Conservation (phyloP, 768 basidiomycete genomes). For the Podaxis mareebaensis region DNA sequence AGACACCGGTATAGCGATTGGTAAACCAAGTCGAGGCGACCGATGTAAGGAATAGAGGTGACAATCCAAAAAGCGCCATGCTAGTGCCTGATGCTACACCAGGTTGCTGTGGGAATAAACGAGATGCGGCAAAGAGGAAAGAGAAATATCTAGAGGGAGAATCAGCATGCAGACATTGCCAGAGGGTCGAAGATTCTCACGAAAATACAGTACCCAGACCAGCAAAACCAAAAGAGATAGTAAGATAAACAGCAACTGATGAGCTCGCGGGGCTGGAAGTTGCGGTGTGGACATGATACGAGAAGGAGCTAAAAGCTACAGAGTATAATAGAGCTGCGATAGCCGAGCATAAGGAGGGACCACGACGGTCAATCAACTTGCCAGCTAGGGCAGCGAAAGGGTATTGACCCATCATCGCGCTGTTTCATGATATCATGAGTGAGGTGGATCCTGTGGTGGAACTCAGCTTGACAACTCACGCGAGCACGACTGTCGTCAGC, state of each 20-base stretch:
- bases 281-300: constrained; percentile 49
- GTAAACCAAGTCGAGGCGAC: constrained; percentile 67
- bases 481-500: constrained; percentile 73
- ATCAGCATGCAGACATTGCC: neutral
- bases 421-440: constrained; percentile 27
- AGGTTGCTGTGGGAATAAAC: constrained; percentile 62
- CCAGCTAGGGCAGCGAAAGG: constrained; percentile 72
- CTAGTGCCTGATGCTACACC: constrained; percentile 67
- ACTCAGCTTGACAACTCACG: constrained; percentile 44
- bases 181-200: constrained; percentile 42
- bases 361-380: constrained; percentile 64
- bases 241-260: constrained; percentile 44
- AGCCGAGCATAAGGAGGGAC: constrained; percentile 69
- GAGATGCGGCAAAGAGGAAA: constrained; percentile 72
- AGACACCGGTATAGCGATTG: constrained; percentile 38
- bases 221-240: constrained; percentile 58
- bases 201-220: constrained; percentile 74
- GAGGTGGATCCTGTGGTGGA: neutral
- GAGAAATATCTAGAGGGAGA: constrained; percentile 59
- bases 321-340: constrained; percentile 59
- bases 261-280: constrained; percentile 43
- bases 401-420: constrained; percentile 85
- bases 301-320: constrained; percentile 62
- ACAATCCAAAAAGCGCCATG: constrained; percentile 79
- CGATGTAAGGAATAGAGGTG: constrained; percentile 70